Evolutionary conservation across 495 filamentous ascomycete genomes (phyloP), one percentile per base, ranked within the genome.

Genomic region (Xylaria flabelliformis): DNA sequence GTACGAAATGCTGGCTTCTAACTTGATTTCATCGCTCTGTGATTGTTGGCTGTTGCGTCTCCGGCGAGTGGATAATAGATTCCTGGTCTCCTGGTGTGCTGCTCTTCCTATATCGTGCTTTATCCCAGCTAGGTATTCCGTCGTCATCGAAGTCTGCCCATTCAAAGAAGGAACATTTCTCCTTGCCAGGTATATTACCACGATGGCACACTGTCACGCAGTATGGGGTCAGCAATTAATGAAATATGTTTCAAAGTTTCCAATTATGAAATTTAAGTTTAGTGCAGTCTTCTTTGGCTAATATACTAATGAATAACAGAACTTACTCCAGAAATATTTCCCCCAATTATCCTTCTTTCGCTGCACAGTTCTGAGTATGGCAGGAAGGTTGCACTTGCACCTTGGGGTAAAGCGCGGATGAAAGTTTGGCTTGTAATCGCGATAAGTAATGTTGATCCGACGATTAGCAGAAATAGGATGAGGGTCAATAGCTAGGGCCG

Each of bases 121-220:
- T 82, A 42, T 82, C 81, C 91, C 92, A 92, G 15, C 90, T 80
- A 0, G 94, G 93, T 78, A 92, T 88, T 41, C 95, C 95, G 80
- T 97, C 91, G 34, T 94, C 90, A 76, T 96, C 91, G 80, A 98
- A 97, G 69, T 91, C 88, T 1, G 92, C 95, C 95, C 95, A 98
- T 70, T 92, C 86, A 74, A 97, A 97, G 74, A 92, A 97, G 0
- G 86, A 83, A 73, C 94, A 97, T 9, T 89, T 89, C 67, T 93
- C 86, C 76, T 92, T 91, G 1, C 91, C 93, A 0, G 92, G 92
- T 17, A 89, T 86, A 75, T 90, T 93, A 3, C 91, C 90, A 8
- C 88, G 89, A 81, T 95, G 89, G 72, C 96, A 99, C 90, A 93
- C 70, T 72, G 51, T 32, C 24, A 39, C 17, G 17, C 15, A 41